Base-by-base conservation (phyloP, 225 moss, liverwort and hornwort species). In the Pleurozium schreberi region DNA sequence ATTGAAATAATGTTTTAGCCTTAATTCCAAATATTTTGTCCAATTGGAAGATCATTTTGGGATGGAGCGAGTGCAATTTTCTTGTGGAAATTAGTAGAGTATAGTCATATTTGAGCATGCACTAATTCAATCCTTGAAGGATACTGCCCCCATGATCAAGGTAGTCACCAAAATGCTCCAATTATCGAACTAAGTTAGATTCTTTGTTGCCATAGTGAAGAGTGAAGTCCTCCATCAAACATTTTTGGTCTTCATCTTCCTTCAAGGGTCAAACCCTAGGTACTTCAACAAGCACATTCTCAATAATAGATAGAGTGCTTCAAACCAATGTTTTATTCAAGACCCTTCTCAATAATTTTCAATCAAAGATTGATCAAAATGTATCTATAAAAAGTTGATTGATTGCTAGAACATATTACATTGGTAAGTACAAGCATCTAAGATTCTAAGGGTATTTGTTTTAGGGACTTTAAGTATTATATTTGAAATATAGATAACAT, bases 211-310 rank as follows among this genome's bases (percentile, higher is more conserved):
- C 2, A 43, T 0, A 10, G 0, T 18, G 4, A 73, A 30, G 2
- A 74, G 0, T 18, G 5, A 30, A 6, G 7, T 30, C 10, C 0
- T 18, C 2, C 4, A 47, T 73, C 0, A 3, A 1, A 18, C 10
- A 73, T 1, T 28, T 18, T 45, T 3, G 9, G 4, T 28, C 45
- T 2, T 27, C 1, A 26, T 0, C 0, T 0, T 17, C 6, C 3
- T 43, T 42, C 2, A 28, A 45, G 1, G 17, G 0, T 28, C 17
- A 45, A 45, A 0, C 0, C 1, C 5, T 2, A 38, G 55, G 4
- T 0, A 0, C 1, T 53, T 0, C 0, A 0, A 77, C 14, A 77
- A 52, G 9, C 2, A 55, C 15, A 38, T 53, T 53, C 0, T 53
- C 14, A 38, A 36, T 77, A 6, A 50, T 21, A 2, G 38, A 16